These are phyloP conservation scores for Penicillium fimorum DNA, from an alignment of 495 filamentous ascomycete species.

Conservation along the genomic window DNA sequence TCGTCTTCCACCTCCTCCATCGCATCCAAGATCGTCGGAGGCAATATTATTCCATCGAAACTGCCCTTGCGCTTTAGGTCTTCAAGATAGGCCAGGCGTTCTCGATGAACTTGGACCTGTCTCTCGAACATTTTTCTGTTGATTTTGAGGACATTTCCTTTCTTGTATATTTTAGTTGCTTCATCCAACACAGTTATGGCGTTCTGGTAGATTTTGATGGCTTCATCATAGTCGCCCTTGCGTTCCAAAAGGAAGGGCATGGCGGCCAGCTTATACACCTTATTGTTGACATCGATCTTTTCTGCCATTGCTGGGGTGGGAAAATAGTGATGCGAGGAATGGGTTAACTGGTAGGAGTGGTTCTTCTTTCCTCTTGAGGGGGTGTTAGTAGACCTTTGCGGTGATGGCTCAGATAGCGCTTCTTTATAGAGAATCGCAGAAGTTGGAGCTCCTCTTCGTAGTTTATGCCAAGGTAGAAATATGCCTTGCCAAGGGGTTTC, in stretches of 20 bases:
- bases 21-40: constrained; percentile 14
- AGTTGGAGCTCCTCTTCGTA: not conserved
- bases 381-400: not conserved
- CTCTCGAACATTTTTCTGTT: constrained; percentile 25
- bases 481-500: constrained; percentile 6
- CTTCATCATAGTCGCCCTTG: constrained; percentile 35
- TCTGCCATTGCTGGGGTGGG: not conserved
- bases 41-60: constrained; percentile 13
- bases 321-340: not conserved
- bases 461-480: not conserved
- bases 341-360: not conserved
- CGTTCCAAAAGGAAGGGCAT: constrained; percentile 14
- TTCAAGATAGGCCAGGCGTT: constrained; percentile 17
- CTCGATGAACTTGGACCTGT: constrained; percentile 17
- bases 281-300: constrained; percentile 18
- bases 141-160: constrained; percentile 15
- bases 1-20: constrained; percentile 13
- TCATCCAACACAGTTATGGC: constrained; percentile 18
- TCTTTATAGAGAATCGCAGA: not conserved
- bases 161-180: constrained; percentile 16
- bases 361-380: not conserved
- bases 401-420: not conserved
- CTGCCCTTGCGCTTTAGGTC: constrained; percentile 9
- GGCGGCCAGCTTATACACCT: constrained; percentile 24
- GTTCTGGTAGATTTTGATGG: constrained; percentile 26